Percentiles rank a stretch among this genome's conserved stretches.
These are phyloP conservation scores for Agarophyton chilense DNA, from an alignment of 23 red algal species.

Conservation along the genomic window DNA sequence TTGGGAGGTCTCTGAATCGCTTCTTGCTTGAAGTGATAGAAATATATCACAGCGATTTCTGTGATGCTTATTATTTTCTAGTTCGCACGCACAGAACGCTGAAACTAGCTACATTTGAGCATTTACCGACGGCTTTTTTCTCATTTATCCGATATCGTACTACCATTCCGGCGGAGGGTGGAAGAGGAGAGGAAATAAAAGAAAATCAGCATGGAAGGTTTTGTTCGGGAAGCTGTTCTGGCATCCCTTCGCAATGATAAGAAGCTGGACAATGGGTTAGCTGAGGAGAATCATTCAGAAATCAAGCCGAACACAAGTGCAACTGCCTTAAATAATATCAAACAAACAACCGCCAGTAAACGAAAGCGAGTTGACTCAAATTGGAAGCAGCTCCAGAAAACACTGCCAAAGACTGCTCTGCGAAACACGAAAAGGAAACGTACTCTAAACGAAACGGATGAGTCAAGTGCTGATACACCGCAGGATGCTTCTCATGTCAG, in stretches of 20 bases:
- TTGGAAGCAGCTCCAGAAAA: slow-evolving; percentile 61
- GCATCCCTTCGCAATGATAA: slow-evolving; percentile 42
- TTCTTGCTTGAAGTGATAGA: no score
- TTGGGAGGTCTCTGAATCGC: no score
- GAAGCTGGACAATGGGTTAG: background rate
- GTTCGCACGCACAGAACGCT: no score
- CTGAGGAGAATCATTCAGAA: background rate
- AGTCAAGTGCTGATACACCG: background rate
- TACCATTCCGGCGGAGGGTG: no score
- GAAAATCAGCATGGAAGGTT: slow-evolving; percentile 4
- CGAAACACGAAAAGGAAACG: background rate
- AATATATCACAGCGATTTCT: no score
- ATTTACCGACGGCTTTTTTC: no score
- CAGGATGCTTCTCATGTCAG: slow-evolving; percentile 20
- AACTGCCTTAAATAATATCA: background rate
- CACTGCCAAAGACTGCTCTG: slow-evolving; percentile 3
- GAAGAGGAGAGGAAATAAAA: background rate
- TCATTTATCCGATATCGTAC: no score
- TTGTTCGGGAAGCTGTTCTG: slow-evolving; percentile 45
- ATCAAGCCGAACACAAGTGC: background rate
- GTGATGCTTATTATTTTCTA: no score
- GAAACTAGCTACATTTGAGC: no score
- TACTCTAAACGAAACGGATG: background rate
- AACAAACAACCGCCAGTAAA: slow-evolving; percentile 6
- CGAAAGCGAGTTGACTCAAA: slow-evolving; percentile 17